Base-by-base conservation (phyloP, 108 stramenopile species). In the Asterionellopsis glacialis region DNA sequence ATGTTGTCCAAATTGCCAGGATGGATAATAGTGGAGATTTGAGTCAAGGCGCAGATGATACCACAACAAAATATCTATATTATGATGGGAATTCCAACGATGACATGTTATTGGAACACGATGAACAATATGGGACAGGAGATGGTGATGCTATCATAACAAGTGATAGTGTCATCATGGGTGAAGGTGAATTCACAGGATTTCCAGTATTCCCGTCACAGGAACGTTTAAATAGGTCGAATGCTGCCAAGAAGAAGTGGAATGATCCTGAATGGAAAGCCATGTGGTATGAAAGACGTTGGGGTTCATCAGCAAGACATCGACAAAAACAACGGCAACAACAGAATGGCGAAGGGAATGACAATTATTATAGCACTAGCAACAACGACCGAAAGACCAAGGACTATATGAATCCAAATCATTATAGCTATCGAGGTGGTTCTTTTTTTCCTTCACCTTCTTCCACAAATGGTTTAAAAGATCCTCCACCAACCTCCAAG, bases 261-360 rank as follows among this genome's bases (percentile, higher is more conserved):
- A 55, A 56, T 23, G 82, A 92, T 71, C 65, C 76, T 25, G 77
- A 73, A 12, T 92, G 79, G 75, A 79, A 72, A 63, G 60, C 72
- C 55, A 39, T 56, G 38, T 92, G 91, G 91, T 88, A 87, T 59
- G 64, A 81, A 41, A 64, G 59, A 27, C 72, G 91, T 50, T 92
- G 91, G 91, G 82, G 76, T 26, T 16, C 50, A 44, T 41, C 47
- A 9, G 33, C 63, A 27, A 47, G 61, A 45, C 45, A 42, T 5
- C 38, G 19, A 33, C 45, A 62, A 44, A 73, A 60, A 39, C 63
- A 57, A 12, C 51, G 57, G 59, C 51, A 69, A 40, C 65, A 61
- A 33, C 55, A 67, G 22, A 22, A 33, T 7, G 5, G 7, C 33
- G 33, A 33, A 33, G 33, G 33, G 33, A 7, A 33, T 33, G 33